phyloP scores from a whole-genome alignment of 306 rosid genomes.

The Trifolium repens region DNA sequence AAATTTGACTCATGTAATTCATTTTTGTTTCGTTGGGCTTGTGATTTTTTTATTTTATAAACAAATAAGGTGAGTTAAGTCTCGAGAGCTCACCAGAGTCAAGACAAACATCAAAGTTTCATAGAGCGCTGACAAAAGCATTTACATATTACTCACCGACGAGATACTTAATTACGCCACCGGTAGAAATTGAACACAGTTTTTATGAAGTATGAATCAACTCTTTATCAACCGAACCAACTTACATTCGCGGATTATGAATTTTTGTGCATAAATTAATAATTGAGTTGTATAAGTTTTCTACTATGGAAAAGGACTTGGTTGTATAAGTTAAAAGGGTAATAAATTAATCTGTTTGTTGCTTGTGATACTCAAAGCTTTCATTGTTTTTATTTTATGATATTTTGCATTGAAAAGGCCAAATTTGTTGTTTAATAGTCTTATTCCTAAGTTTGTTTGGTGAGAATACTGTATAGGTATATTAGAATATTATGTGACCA shows the following conservation, averaged over 20 bases:
- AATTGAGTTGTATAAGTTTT: conserved; percentile 25
- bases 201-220: too few relatives aligned
- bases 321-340: conserved; percentile 26
- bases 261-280: background rate
- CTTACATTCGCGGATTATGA: too few relatives aligned
- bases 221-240: too few relatives aligned
- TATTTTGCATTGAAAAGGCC: conserved; percentile 23
- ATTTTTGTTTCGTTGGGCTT: conserved; percentile 65
- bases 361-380: conserved; percentile 40
- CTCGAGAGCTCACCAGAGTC: too few relatives aligned
- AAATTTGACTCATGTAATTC: too few relatives aligned
- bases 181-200: too few relatives aligned
- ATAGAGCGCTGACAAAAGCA: too few relatives aligned
- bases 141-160: too few relatives aligned
- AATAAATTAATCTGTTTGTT: conserved; percentile 23
- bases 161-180: too few relatives aligned
- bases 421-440: conserved; percentile 25
- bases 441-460: conserved; percentile 13
- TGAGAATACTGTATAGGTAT: conserved; percentile 14
- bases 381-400: conserved; percentile 29
- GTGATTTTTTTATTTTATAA: background rate
- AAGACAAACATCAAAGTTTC: too few relatives aligned
- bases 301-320: too few relatives aligned
- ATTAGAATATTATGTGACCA: background rate
- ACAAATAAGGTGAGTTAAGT: too few relatives aligned